Conservation (phyloP, 106 monocot genomes). For the Xerophyta viscosa region DNA sequence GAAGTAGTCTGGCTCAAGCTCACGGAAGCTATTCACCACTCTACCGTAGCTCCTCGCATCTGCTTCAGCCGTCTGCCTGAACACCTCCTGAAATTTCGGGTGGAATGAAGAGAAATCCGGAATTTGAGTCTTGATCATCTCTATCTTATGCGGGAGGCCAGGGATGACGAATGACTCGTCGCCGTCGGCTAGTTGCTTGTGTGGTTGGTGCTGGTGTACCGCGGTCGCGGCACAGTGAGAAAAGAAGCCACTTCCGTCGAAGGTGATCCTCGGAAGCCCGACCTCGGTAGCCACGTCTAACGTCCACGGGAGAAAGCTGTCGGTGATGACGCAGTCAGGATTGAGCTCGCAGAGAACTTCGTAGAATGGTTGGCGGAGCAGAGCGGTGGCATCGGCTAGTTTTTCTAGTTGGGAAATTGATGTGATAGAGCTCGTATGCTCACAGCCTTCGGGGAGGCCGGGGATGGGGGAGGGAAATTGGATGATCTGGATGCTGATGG, state of each 20-base stretch:
- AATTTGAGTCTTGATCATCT: conserved; percentile 7
- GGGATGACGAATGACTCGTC: conserved; percentile 6
- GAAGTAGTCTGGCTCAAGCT: conserved; percentile 14
- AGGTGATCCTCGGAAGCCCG: conserved; percentile 11
- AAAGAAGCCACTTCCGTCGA: conserved; percentile 14
- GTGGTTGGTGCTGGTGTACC: background rate
- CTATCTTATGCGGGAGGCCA: conserved; percentile 8
- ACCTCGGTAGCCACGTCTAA: background rate
- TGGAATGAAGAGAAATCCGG: background rate
- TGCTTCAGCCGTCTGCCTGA: background rate
- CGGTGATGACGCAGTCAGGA: conserved; percentile 12
- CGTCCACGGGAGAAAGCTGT: conserved; percentile 16
- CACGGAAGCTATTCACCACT: conserved; percentile 24
- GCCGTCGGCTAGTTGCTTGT: background rate
- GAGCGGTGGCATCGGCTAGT: background rate
- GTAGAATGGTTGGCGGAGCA: conserved; percentile 4
- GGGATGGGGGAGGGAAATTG: background rate
- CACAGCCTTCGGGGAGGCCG: conserved; percentile 3
- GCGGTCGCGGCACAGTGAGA: background rate
- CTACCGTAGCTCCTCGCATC: conserved; percentile 8
- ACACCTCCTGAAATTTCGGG: background rate
- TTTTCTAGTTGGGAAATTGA: too few species aligned
- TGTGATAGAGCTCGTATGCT: background rate
- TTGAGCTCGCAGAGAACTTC: background rate
- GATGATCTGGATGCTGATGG: background rate